These are phyloP conservation scores for Coemansia sp. DNA, from an alignment of 192 early-diverging fungal genomes.

Conservation along the genomic window DNA sequence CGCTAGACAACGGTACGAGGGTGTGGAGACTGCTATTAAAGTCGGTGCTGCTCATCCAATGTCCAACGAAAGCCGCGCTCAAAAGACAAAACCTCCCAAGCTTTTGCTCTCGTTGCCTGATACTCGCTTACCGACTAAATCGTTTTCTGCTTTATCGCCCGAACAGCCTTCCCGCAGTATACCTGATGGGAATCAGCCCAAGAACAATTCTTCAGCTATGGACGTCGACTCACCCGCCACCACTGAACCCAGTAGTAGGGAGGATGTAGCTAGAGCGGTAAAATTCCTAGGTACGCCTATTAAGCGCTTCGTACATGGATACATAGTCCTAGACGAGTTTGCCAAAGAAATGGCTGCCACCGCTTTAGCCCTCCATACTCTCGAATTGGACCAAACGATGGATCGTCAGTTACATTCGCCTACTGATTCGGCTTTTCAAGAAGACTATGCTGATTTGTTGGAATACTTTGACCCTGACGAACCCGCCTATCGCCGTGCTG, in stretches of 20 bases:
- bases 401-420: background rate
- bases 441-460: constrained; percentile 44
- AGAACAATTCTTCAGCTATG: background rate
- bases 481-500: constrained; percentile 28
- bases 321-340: constrained; percentile 65
- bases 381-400: constrained; percentile 38
- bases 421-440: background rate
- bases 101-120: too few species aligned
- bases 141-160: too few species aligned
- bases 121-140: too few species aligned
- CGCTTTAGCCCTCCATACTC: constrained; percentile 57
- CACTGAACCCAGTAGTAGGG: constrained; percentile 1
- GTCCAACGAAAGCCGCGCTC: background rate
- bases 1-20: constrained; percentile 39
- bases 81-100: too few species aligned
- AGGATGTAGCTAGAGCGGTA: constrained; percentile 21
- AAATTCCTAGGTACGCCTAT: constrained; percentile 41
- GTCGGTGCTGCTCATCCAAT: constrained; percentile 39
- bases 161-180: too few species aligned
- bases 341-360: constrained; percentile 66
- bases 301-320: constrained; percentile 62
- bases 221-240: background rate
- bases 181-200: background rate
- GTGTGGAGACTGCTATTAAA: constrained; percentile 47
- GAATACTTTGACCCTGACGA: constrained; percentile 50